These are phyloP conservation scores for Blakeslea trispora DNA, from an alignment of 371 early-diverging fungal genomes.

Conservation along the genomic window DNA sequence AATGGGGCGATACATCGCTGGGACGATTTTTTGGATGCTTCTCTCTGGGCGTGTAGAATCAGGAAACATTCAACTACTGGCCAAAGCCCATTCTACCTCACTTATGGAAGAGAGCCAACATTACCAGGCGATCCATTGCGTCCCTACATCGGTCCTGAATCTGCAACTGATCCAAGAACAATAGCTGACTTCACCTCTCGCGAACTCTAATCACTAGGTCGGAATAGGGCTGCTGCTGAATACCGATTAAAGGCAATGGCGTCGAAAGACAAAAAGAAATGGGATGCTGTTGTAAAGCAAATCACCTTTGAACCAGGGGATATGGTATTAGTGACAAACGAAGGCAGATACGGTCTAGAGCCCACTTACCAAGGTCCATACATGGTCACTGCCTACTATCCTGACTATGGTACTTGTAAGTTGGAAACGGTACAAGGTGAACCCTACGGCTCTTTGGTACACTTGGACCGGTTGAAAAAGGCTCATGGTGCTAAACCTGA, in stretches of 20 bases:
- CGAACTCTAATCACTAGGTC: not conserved
- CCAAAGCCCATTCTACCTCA: constrained; percentile 5
- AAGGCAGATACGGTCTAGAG: constrained; percentile 7
- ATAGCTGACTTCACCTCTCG: constrained; percentile 1
- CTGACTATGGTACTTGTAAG: constrained; percentile 1
- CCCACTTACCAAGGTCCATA: constrained; percentile 2
- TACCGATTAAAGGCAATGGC: not conserved
- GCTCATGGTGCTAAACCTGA: not conserved
- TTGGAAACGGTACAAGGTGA: no score
- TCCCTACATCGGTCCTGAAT: not conserved
- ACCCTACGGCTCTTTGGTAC: constrained; percentile 1
- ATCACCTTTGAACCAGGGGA: constrained; percentile 10
- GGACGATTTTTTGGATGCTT: constrained; percentile 24
- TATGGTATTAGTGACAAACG: no score
- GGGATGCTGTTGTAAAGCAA: constrained; percentile 3
- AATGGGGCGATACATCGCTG: constrained; percentile 17
- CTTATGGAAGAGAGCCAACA: constrained; percentile 17
- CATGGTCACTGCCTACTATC: not conserved
- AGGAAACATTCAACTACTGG: constrained; percentile 9
- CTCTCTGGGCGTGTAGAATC: constrained; percentile 12
- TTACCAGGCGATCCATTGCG: constrained; percentile 9
- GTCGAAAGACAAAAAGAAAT: constrained; percentile 1
- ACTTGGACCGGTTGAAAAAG: constrained; percentile 2
- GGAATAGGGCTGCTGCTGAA: no score
- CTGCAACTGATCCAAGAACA: constrained; percentile 1